These are phyloP conservation scores for Cladophialophora psammophila DNA, from an alignment of 2,329 filamentous ascomycete genomes.

Conservation along the genomic window DNA sequence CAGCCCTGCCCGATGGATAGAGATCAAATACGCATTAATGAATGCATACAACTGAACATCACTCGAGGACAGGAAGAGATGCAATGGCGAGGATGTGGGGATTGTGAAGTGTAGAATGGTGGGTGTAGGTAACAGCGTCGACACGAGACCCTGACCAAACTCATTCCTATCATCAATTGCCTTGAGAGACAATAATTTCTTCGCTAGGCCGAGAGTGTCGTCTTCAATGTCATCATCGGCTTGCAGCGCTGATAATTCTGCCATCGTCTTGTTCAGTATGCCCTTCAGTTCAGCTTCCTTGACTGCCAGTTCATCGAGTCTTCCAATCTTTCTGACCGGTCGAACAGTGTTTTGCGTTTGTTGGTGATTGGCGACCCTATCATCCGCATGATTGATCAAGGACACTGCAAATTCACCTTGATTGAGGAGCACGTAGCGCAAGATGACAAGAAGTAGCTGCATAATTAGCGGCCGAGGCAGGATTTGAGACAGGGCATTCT, in stretches of 20 bases:
- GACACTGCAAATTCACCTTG: slow-evolving; percentile 91
- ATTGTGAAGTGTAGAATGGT: slow-evolving; percentile 75
- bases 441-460: slow-evolving; percentile 76
- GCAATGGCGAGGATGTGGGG: slow-evolving; percentile 77
- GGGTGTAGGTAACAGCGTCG: slow-evolving; percentile 74
- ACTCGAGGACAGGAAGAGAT: slow-evolving; percentile 80
- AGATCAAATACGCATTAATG: slow-evolving; percentile 87
- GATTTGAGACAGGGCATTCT: slow-evolving; percentile 81
- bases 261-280: slow-evolving; percentile 79
- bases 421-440: slow-evolving; percentile 86
- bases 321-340: slow-evolving; percentile 37
- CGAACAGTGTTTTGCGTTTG: slow-evolving; percentile 54
- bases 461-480: slow-evolving; percentile 79
- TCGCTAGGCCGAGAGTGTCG: slow-evolving; percentile 82
- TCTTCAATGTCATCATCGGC: slow-evolving; percentile 77
- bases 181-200: slow-evolving; percentile 74
- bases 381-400: slow-evolving; percentile 83
- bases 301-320: slow-evolving; percentile 69
- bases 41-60: slow-evolving; percentile 81
- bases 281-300: slow-evolving; percentile 88
- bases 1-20: slow-evolving; percentile 84
- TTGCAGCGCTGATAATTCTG: slow-evolving; percentile 76
- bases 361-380: slow-evolving; percentile 77
- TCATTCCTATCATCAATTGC: slow-evolving; percentile 60
- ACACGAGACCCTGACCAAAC: slow-evolving; percentile 16